Conservation (phyloP, 768 basidiomycete species). For the Boletus huronensis region DNA sequence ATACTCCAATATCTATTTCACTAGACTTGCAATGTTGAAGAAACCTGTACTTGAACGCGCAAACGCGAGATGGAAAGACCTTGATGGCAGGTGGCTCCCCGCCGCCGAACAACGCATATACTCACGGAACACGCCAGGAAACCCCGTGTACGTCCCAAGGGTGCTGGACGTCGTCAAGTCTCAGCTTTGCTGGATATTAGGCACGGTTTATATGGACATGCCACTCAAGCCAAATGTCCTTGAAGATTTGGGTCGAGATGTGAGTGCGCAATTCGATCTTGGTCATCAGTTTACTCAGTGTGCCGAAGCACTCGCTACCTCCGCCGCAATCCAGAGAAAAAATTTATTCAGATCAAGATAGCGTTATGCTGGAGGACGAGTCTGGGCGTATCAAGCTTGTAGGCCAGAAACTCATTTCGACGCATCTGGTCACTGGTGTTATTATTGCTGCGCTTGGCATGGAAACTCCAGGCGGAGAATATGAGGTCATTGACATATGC, state of each 20-base stretch:
- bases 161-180: conserved; percentile 87
- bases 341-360: conserved; percentile 74
- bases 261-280: conserved; percentile 39
- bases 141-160: conserved; percentile 67
- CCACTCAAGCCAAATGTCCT: conserved; percentile 97
- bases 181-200: conserved; percentile 84
- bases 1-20: conserved; percentile 72
- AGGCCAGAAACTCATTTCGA: conserved; percentile 61
- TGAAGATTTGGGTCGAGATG: conserved; percentile 90
- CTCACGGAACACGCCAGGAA: conserved; percentile 41
- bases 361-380: conserved; percentile 92
- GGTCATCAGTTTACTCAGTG: conserved; percentile 2
- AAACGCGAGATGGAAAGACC: conserved; percentile 44
- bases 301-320: conserved; percentile 76
- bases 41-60: conserved; percentile 49
- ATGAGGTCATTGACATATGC: conserved; percentile 89
- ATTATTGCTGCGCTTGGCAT: conserved; percentile 88
- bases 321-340: conserved; percentile 75
- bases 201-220: conserved; percentile 99
- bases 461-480: conserved; percentile 87
- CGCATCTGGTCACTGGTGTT: conserved; percentile 82
- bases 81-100: conserved; percentile 35
- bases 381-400: conserved; percentile 88
- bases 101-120: neutral
- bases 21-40: conserved; percentile 50